These are phyloP conservation scores for Vicia faba DNA, from an alignment of 306 rosid genomes.

Conservation along the genomic window DNA sequence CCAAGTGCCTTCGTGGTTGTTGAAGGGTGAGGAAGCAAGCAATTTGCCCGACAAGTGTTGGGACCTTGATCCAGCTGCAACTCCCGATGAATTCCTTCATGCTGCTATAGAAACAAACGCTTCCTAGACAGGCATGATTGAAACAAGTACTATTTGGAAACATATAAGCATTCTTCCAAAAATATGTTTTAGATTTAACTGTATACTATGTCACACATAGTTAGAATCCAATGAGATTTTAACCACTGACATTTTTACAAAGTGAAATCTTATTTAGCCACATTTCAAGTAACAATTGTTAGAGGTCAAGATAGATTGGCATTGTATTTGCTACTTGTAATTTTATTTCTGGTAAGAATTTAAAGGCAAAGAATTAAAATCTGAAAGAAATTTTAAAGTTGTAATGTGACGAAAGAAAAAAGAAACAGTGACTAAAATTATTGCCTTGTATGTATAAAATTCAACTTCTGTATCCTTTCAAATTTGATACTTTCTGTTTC, in stretches of 20 bases:
- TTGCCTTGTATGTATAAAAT: background rate
- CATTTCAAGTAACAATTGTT: conserved; percentile 34
- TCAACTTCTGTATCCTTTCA: background rate
- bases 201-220: conserved; percentile 78
- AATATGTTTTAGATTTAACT: conserved; percentile 74
- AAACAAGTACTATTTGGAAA: conserved; percentile 38
- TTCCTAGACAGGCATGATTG: conserved; percentile 41
- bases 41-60: conserved; percentile 78
- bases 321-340: conserved; percentile 40
- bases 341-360: conserved; percentile 37
- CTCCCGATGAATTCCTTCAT: conserved; percentile 94
- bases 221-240: conserved; percentile 60
- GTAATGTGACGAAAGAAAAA: background rate
- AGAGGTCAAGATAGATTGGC: conserved; percentile 40
- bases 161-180: conserved; percentile 57
- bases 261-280: conserved; percentile 52
- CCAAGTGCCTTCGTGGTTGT: conserved; percentile 90
- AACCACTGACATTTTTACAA: conserved; percentile 63
- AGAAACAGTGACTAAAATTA: conserved; percentile 6
- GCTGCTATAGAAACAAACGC: conserved; percentile 50
- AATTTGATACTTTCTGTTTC: background rate
- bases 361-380: conserved; percentile 39
- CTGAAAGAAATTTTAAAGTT: conserved; percentile 28
- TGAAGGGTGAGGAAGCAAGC: conserved; percentile 58
- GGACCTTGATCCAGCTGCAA: conserved; percentile 99